phyloP scores from a whole-genome alignment of 2,329 filamentous ascomycete species.

The Fonsecaea nubica region DNA sequence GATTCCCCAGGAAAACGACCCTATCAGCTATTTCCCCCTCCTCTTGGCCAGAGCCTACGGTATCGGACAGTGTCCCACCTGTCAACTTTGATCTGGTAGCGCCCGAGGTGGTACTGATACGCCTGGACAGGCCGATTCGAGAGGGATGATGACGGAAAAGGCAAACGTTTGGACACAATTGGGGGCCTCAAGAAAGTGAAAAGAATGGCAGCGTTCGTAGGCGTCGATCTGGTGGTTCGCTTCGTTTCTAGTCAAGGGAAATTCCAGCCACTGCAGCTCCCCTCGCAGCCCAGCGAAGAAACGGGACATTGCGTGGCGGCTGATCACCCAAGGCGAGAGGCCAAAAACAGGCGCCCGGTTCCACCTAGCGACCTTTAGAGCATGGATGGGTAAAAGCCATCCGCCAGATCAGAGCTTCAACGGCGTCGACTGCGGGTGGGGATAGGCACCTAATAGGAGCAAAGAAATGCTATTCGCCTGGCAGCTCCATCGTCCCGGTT shows the following conservation, averaged over 20 bases:
- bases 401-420: constrained; percentile 9
- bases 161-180: not conserved
- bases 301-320: constrained; percentile 14
- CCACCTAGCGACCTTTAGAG: constrained; percentile 6
- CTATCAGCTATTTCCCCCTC: not conserved
- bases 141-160: not conserved
- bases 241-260: not conserved
- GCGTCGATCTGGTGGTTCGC: constrained; percentile 8
- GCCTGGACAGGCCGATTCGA: not conserved
- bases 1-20: not conserved
- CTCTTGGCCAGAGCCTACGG: not conserved
- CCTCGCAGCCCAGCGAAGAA: not conserved
- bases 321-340: constrained; percentile 24
- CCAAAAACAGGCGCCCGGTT: constrained; percentile 15
- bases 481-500: not conserved
- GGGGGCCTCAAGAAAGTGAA: not conserved
- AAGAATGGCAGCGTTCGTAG: not conserved
- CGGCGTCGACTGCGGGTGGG: constrained; percentile 3
- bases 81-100: not conserved
- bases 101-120: not conserved
- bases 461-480: not conserved
- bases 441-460: constrained; percentile 1
- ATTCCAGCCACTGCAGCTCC: not conserved
- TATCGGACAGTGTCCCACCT: not conserved
- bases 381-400: constrained; percentile 10